phyloP scores from a whole-genome alignment of 139 green algal genomes.

The Chlamydomonas eustigma region DNA sequence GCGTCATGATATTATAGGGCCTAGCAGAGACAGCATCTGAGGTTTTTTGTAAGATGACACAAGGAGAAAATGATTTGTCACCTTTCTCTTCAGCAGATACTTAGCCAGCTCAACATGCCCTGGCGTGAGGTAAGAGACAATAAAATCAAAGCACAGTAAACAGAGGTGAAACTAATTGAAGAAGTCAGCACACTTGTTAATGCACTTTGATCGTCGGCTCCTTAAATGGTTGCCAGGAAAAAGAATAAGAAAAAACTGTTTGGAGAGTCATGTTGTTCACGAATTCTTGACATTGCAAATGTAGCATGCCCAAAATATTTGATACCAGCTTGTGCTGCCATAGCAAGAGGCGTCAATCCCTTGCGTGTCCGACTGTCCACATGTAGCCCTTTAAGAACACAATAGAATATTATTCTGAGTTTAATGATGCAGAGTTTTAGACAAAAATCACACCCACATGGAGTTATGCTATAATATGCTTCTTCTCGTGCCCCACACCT shows the following conservation, averaged over 20 bases:
- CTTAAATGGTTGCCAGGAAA: background rate
- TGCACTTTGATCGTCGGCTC: background rate
- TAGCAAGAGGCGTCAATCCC: constrained; percentile 57
- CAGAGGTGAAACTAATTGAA: background rate
- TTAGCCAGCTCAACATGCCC: constrained; percentile 49
- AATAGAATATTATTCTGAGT: background rate
- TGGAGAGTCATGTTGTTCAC: background rate
- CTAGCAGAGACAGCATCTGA: background rate
- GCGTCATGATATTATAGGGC: background rate
- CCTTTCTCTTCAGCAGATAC: constrained; percentile 54
- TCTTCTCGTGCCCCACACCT: constrained; percentile 23
- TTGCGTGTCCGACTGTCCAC: constrained; percentile 71
- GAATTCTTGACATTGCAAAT: background rate
- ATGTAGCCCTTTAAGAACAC: constrained; percentile 28
- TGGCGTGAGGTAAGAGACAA: constrained; percentile 9
- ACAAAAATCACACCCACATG: background rate
- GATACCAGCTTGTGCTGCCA: constrained; percentile 53
- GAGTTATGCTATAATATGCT: background rate
- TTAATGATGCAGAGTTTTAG: background rate
- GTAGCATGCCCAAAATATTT: background rate
- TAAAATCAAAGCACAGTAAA: background rate
- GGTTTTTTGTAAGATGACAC: background rate
- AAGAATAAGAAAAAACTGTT: background rate
- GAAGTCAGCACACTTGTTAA: background rate
- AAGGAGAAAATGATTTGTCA: background rate